A percentile compares a stretch with the other conserved stretches of the same genome.
Conservation (phyloP, 192 early-diverging fungal genomes). For the Coemansia sp. region DNA sequence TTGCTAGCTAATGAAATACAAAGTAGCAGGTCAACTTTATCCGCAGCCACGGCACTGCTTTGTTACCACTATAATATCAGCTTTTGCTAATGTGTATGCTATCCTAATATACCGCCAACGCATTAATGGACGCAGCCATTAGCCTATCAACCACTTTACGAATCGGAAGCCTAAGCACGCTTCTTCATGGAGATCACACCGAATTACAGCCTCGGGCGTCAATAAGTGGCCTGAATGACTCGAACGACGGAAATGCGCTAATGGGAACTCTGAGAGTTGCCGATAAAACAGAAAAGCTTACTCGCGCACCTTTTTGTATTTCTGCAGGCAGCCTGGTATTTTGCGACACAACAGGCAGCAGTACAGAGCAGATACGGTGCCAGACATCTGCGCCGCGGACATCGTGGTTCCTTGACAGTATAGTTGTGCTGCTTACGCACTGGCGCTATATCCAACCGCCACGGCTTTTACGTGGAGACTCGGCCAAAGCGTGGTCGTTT, state of each 20-base stretch:
- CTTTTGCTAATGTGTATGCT: background rate
- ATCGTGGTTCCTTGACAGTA: conserved; percentile 22
- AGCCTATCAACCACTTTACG: background rate
- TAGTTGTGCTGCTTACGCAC: conserved; percentile 23
- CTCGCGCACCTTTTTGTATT: conserved; percentile 17
- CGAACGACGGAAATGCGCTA: conserved; percentile 18
- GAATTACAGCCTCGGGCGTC: background rate
- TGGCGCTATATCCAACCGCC: conserved; percentile 38
- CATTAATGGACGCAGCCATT: conserved; percentile 6
- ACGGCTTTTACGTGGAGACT: conserved; percentile 3
- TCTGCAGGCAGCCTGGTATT: conserved; percentile 27
- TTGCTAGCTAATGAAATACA: no score
- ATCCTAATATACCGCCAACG: background rate
- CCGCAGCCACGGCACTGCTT: background rate
- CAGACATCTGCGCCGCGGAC: conserved; percentile 10
- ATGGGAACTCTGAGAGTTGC: conserved; percentile 32
- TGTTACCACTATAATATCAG: background rate
- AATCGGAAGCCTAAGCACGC: background rate
- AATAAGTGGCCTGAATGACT: background rate
- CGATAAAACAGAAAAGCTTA: conserved; percentile 17
- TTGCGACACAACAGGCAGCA: background rate
- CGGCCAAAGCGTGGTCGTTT: conserved; percentile 15
- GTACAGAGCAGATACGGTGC: conserved; percentile 22
- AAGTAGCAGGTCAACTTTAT: no score
- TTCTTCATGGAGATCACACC: background rate